These are phyloP conservation scores for Colletotrichum gloeosporioides DNA, from an alignment of 2,329 filamentous ascomycete genomes.

Conservation along the genomic window DNA sequence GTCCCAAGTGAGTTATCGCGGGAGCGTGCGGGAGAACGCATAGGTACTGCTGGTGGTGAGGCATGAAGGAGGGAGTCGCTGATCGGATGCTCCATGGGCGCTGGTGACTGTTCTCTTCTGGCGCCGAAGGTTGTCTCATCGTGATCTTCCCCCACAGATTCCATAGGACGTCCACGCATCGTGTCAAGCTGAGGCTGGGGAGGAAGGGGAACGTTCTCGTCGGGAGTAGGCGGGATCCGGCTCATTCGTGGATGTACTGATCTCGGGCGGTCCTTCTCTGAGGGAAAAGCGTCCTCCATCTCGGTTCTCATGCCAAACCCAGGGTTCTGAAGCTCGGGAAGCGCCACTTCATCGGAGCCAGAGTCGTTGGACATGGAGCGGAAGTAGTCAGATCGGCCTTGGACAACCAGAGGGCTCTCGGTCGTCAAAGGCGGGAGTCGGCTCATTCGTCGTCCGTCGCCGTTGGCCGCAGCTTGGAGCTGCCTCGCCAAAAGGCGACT, in stretches of 20 bases:
- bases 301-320: slow-evolving; percentile 58
- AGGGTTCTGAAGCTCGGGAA: slow-evolving; percentile 30
- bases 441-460: slow-evolving; percentile 80
- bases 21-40: slow-evolving; percentile 38
- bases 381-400: slow-evolving; percentile 81
- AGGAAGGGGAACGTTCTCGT: slow-evolving; percentile 51
- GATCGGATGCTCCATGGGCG: slow-evolving; percentile 48
- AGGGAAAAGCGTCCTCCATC: slow-evolving; percentile 58
- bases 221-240: slow-evolving; percentile 58
- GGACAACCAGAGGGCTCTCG: slow-evolving; percentile 77
- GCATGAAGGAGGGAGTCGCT: slow-evolving; percentile 25
- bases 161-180: slow-evolving; percentile 43
- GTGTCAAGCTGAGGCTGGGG: slow-evolving; percentile 45
- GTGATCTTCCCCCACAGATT: slow-evolving; percentile 27
- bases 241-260: slow-evolving; percentile 81
- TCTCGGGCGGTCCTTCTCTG: slow-evolving; percentile 60
- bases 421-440: slow-evolving; percentile 83
- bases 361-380: slow-evolving; percentile 74
- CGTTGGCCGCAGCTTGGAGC: slow-evolving; percentile 77
- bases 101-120: slow-evolving; percentile 64
- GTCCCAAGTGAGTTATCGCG: slow-evolving; percentile 33
- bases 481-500: slow-evolving; percentile 87
- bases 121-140: slow-evolving; percentile 55
- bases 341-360: slow-evolving; percentile 46
- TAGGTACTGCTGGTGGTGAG: slow-evolving; percentile 33